Conservation (phyloP, 768 basidiomycete species). For the Suillus tomentosus region DNA sequence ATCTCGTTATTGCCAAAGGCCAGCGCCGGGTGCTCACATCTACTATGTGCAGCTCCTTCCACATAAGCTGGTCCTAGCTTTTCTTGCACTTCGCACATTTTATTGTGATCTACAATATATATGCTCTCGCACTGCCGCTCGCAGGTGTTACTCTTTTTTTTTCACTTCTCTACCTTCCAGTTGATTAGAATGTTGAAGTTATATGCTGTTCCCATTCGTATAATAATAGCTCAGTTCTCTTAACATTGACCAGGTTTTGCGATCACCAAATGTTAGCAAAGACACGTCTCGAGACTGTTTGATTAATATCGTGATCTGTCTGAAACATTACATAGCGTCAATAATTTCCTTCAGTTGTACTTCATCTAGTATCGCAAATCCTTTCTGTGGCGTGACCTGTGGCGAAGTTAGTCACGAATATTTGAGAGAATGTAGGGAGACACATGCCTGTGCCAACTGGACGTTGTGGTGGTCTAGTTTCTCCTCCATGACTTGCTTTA, state of each 20-base stretch:
- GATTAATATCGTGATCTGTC: constrained; percentile 11
- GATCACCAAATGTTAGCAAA: background rate
- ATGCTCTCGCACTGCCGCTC: no score
- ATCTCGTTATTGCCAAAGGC: constrained; percentile 10
- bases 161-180: background rate
- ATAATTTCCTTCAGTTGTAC: constrained; percentile 79
- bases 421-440: constrained; percentile 1
- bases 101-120: background rate
- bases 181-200: background rate
- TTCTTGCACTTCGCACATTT: no score
- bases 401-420: constrained; percentile 7
- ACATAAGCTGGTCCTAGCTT: no score
- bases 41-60: no score
- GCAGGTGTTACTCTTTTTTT: background rate
- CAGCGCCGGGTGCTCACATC: no score
- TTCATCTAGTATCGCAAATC: constrained; percentile 91
- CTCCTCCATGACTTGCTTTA: constrained; percentile 99
- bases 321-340: constrained; percentile 67
- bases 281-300: background rate
- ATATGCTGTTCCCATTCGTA: background rate
- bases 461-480: constrained; percentile 99
- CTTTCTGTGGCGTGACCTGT: constrained; percentile 78
- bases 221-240: background rate
- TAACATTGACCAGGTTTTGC: background rate
- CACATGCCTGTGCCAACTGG: constrained; percentile 85